Percentiles rank a stretch among this genome's conserved stretches.
Conservation (phyloP, 345 rosid species). For the Rhodomyrtus tomentosa region DNA sequence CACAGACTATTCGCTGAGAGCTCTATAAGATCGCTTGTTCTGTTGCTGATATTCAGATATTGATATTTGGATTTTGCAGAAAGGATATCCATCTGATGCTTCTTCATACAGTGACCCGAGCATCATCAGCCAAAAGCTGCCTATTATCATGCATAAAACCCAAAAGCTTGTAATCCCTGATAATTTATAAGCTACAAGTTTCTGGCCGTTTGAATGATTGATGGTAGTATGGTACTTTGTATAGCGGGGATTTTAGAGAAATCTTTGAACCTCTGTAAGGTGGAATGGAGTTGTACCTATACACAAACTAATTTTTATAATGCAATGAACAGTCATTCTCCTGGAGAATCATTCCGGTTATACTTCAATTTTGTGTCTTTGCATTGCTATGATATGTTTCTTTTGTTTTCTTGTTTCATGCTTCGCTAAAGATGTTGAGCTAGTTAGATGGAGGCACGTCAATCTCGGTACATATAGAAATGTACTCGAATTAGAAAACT, state of each 20-base stretch:
- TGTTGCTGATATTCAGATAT: background rate
- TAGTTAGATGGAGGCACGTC: background rate
- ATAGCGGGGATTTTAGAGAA: background rate
- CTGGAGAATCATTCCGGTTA: background rate
- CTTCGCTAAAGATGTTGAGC: background rate
- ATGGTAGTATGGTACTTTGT: background rate
- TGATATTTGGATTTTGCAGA: constrained; percentile 42
- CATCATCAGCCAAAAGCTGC: constrained; percentile 76
- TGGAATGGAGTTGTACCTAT: background rate
- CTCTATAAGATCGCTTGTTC: background rate
- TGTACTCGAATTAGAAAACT: background rate
- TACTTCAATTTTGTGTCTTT: background rate
- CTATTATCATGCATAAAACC: constrained; percentile 54
- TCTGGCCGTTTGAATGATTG: constrained; percentile 1
- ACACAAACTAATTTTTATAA: background rate
- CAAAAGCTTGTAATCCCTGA: constrained; percentile 56
- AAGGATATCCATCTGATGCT: constrained; percentile 73
- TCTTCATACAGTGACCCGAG: constrained; percentile 81
- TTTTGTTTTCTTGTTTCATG: background rate
- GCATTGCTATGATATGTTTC: background rate
- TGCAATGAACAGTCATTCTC: background rate
- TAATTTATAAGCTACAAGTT: constrained; percentile 14
- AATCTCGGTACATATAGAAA: background rate
- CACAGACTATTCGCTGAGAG: background rate
- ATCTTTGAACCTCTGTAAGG: background rate